Evolutionary conservation across 139 green algal species (phyloP), one percentile per base, ranked within the genome.

Genomic region (Nannochloris sp.): DNA sequence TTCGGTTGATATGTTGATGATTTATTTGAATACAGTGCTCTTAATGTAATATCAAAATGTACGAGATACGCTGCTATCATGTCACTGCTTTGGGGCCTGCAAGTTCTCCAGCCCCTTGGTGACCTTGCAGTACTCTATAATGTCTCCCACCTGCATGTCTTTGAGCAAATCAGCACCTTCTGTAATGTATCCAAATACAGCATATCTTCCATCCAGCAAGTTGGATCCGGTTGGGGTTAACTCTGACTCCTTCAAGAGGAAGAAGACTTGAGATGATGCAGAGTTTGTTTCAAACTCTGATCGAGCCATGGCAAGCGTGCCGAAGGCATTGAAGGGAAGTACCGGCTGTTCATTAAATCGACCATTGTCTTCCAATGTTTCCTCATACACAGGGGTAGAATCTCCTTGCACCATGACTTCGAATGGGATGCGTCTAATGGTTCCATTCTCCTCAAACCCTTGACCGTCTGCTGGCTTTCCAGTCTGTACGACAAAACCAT

Each of bases 281-380:
- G 74, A 89, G 85, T 99, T 96, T 72, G 90, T 79, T 36, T 96
- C 87, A 74, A 97, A 97, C 84, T 99, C 93, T 29, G 81, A 78
- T 23, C 93, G 80, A 0, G 93, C 93, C 81, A 94, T 87, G 10
- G 93, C 91, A 58, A 97, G 62, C 6, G 93, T 99, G 63, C 94
- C 94, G 65, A 90, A 99, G 0, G 94, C 94, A 63, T 98, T 99
- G 85, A 99, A 99, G 17, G 94, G 92, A 56, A 99, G 82, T 28
- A 86, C 77, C 6, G 89, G 87, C 63, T 86, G 65, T 55, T 94
- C 92, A 63, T 93, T 92, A 68, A 85, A 94, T 23, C 70, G 69
- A 20, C 89, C 88, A 10, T 90, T 68, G 65, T 98, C 92, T 79
- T 99, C 91, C 17, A 98, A 82, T 8, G 86, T 96, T 59, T 91